Conservation (phyloP, 1,139 yeast species). For the Suhomyces maxii region DNA sequence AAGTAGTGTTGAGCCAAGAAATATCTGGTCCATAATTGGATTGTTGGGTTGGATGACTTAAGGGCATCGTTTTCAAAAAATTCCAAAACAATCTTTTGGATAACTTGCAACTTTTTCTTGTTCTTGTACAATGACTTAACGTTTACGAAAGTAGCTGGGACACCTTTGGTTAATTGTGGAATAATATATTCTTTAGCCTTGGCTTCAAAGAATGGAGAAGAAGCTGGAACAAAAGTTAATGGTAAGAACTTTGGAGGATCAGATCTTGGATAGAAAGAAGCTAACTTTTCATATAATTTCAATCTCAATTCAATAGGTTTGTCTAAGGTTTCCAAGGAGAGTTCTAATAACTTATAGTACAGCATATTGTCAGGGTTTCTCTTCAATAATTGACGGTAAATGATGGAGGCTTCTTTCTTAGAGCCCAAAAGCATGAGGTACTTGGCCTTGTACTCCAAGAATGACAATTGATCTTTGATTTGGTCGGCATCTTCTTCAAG, state of each 20-base stretch:
- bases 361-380: constrained; percentile 81
- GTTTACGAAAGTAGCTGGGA: constrained; percentile 87
- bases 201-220: constrained; percentile 41
- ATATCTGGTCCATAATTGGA: constrained; percentile 73
- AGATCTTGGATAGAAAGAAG: constrained; percentile 73
- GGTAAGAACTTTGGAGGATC: constrained; percentile 83
- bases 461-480: constrained; percentile 64
- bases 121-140: constrained; percentile 76
- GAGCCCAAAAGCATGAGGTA: constrained; percentile 46
- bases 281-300: constrained; percentile 62
- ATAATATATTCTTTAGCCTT: constrained; percentile 55
- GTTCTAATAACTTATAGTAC: constrained; percentile 68
- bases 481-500: constrained; percentile 53
- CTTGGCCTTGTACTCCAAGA: constrained; percentile 67
- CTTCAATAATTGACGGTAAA: constrained; percentile 69
- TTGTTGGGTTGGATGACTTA: constrained; percentile 44
- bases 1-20: constrained; percentile 82
- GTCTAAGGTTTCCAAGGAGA: constrained; percentile 50
- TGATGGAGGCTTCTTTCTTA: constrained; percentile 61
- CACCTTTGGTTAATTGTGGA: constrained; percentile 70
- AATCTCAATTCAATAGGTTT: constrained; percentile 41
- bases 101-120: constrained; percentile 43
- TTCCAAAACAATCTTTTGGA: constrained; percentile 55
- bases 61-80: constrained; percentile 38
- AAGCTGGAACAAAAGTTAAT: constrained; percentile 66